These are phyloP conservation scores for Metschnikowia cerradonensis DNA, from an alignment of 805 yeast species.

Conservation along the genomic window DNA sequence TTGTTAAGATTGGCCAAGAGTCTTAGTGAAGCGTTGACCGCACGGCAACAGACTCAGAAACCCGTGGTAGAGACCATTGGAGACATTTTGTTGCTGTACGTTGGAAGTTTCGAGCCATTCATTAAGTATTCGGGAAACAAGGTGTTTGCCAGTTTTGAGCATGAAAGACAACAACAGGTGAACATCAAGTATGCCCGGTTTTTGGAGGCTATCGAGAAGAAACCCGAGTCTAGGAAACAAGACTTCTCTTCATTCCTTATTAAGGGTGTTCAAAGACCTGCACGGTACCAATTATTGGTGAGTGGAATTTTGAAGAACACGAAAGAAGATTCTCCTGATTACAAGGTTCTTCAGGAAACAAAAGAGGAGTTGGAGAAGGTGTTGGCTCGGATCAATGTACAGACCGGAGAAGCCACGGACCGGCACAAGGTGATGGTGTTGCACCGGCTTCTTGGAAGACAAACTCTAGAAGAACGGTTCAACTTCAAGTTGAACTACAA, in stretches of 20 bases:
- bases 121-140: constrained; percentile 91
- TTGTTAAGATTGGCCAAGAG: constrained; percentile 78
- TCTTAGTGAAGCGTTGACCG: constrained; percentile 83
- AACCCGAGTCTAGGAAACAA: constrained; percentile 80
- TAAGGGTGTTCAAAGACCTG: constrained; percentile 94
- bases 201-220: constrained; percentile 82
- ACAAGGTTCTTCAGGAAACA: constrained; percentile 63
- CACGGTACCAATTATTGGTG: constrained; percentile 82
- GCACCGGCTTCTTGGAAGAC: constrained; percentile 52
- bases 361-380: constrained; percentile 71
- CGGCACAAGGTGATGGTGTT: constrained; percentile 83
- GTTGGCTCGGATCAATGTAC: constrained; percentile 74
- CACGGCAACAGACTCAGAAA: constrained; percentile 74
- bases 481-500: constrained; percentile 83
- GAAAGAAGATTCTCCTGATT: constrained; percentile 69
- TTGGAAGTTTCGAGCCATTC: constrained; percentile 87
- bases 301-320: constrained; percentile 83
- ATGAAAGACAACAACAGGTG: constrained; percentile 87
- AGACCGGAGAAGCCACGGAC: constrained; percentile 91
- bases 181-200: constrained; percentile 91
- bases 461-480: constrained; percentile 78
- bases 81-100: constrained; percentile 79
- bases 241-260: constrained; percentile 91
- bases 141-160: constrained; percentile 91
- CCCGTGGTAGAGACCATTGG: constrained; percentile 85